Evolutionary conservation across 164 flowering plant species (phyloP).

Genomic region (Liriodendron chinense): DNA sequence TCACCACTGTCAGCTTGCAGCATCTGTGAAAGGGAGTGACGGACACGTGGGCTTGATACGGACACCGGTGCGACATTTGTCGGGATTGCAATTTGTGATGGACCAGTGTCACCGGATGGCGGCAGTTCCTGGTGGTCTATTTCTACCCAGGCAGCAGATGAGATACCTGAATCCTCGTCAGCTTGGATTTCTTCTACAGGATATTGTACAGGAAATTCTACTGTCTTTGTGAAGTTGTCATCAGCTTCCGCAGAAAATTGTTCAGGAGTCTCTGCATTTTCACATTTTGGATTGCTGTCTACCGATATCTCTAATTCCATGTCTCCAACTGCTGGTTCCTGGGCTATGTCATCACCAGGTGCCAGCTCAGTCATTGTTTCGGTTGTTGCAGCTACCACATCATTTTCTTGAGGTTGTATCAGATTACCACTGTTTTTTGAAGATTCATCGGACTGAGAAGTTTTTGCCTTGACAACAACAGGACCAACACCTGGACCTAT

Average conservation of each 20-base stretch:
- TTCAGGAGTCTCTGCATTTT: conserved; percentile 23
- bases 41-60: conserved; percentile 59
- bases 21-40: conserved; percentile 92
- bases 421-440: conserved; percentile 24
- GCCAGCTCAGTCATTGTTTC: conserved; percentile 19
- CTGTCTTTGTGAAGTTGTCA: conserved; percentile 20
- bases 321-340: conserved; percentile 12
- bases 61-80: conserved; percentile 30
- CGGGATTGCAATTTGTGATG: conserved; percentile 19
- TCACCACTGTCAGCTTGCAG: conserved; percentile 81
- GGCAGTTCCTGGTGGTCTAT: conserved; percentile 44
- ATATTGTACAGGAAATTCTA: conserved; percentile 17
- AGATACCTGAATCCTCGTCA: conserved; percentile 56
- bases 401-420: conserved; percentile 30
- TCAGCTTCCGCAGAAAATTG: conserved; percentile 27
- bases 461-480: conserved; percentile 34
- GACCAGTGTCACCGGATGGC: conserved; percentile 17
- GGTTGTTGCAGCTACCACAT: conserved; percentile 27
- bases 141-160: conserved; percentile 79
- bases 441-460: conserved; percentile 36
- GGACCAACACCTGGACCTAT: conserved; percentile 36
- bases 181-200: conserved; percentile 20
- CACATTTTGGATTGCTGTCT: conserved; percentile 27
- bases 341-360: conserved; percentile 23
- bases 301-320: conserved; percentile 25